Percentiles rank a stretch among this genome's conserved stretches.
phyloP scores from a whole-genome alignment of 192 early-diverging fungal genomes.

The Coemansia sp. region DNA sequence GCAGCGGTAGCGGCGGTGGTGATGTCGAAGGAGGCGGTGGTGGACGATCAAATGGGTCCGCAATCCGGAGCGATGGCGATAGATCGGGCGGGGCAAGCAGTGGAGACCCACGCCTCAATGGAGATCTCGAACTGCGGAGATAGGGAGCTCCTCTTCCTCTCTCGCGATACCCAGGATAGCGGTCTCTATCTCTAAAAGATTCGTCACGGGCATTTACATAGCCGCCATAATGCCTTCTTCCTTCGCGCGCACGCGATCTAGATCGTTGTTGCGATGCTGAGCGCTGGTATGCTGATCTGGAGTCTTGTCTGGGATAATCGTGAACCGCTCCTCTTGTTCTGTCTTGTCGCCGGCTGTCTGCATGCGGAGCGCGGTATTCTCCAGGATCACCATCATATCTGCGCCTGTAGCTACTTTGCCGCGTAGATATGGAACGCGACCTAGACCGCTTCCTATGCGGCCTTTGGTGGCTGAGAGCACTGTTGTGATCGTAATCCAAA shows the following conservation, averaged over 20 bases:
- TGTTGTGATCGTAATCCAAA: background rate
- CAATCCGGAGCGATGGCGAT: conserved; percentile 10
- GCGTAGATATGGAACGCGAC: conserved; percentile 14
- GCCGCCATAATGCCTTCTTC: background rate
- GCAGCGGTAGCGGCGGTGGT: conserved; percentile 19
- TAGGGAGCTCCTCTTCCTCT: background rate
- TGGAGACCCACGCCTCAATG: background rate
- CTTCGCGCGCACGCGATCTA: background rate
- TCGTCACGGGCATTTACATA: conserved; percentile 10
- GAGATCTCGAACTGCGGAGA: background rate
- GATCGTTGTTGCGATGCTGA: conserved; percentile 6
- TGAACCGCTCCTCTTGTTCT: background rate
- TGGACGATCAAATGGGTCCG: conserved; percentile 4
- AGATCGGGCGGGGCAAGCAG: conserved; percentile 2
- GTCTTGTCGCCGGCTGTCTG: conserved; percentile 3
- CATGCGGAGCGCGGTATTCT: conserved; percentile 1
- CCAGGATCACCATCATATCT: background rate
- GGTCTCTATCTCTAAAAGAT: background rate
- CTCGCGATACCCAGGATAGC: background rate
- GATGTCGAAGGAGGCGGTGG: conserved; percentile 25
- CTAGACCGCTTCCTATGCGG: conserved; percentile 20
- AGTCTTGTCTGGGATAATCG: background rate
- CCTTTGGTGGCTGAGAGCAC: background rate
- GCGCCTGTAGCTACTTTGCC: conserved; percentile 17
- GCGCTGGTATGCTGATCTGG: conserved; percentile 6